Evolutionary conservation across 192 early-diverging fungal species (phyloP), one percentile per base, ranked within the genome.

Genomic region (Spizellomyces punctatus): DNA sequence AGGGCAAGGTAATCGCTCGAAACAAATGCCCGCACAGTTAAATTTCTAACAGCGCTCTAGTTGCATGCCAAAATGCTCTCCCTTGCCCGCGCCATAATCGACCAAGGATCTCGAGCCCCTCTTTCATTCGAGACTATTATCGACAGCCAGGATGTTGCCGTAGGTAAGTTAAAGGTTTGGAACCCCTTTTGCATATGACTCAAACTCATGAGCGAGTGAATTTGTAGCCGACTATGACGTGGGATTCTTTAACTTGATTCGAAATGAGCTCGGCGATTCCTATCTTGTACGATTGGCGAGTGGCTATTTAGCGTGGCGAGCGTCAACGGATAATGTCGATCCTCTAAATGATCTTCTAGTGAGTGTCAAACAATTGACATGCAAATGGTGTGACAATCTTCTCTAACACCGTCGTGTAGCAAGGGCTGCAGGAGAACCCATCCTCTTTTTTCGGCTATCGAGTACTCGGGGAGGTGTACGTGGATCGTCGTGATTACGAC

Each of bases 131-230:
- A 64, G 41, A 42, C 63, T 14, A 27, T 72, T 5, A 16, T 72
- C 14, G 56, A 72, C 16, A 54, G 46, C 17, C 19, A 64, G 17
- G 63, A 72, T 72, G 68, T 70, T 43, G 57, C 27, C 27, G 27
- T 36, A 36, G 27, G 27, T 36, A 22, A 10, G 58, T 67, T 14
- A 10, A 10, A 12, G 44, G 2, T 49, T 16, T 9, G 22, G 17
- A 17, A 21, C 1, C 14, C 2, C 59, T 16, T 19, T 16, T 19
- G 0, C 52, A 3, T 16, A 55, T 19, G 19, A 55, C 41, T 61
- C 21, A 61, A 2, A 41, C 16, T 61, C 10, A 22, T 60, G 17
- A 22, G 58, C 10, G 19, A 61, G 10, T 41, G 8, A n/a, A 12
- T 5, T 5, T 63, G 17, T 63, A 63, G 61, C 42, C 61, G 61